These are phyloP conservation scores for Podila horticola DNA, from an alignment of 192 early-diverging fungal genomes.

Conservation along the genomic window DNA sequence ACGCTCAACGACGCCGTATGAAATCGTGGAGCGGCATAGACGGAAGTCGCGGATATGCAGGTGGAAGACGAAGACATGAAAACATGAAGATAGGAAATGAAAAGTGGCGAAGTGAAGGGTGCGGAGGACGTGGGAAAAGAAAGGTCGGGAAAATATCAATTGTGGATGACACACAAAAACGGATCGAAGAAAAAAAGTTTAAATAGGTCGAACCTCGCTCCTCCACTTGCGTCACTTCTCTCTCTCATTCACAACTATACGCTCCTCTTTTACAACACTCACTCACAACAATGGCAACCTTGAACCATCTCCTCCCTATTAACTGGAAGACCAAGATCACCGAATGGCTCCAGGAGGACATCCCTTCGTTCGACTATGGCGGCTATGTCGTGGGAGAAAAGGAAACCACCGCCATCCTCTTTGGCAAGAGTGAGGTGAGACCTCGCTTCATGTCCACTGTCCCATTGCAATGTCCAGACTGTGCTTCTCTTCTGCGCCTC, in stretches of 20 bases:
- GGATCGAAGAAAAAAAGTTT: too few species aligned
- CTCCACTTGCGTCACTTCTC: slow-evolving; percentile 2
- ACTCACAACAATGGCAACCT: slow-evolving; percentile 22
- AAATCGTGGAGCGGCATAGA: too few species aligned
- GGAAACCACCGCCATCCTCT: slow-evolving; percentile 83
- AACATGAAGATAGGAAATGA: too few species aligned
- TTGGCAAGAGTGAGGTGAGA: slow-evolving; percentile 77
- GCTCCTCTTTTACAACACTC: neutral
- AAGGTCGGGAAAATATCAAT: too few species aligned
- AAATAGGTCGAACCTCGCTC: neutral
- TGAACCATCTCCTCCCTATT: slow-evolving; percentile 77
- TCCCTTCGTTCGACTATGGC: slow-evolving; percentile 98
- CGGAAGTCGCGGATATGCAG: too few species aligned
- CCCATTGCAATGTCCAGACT: neutral
- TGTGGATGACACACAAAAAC: too few species aligned
- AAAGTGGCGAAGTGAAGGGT: too few species aligned
- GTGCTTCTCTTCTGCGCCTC: neutral
- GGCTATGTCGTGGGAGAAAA: slow-evolving; percentile 96
- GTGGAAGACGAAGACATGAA: too few species aligned
- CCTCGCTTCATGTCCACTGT: neutral
- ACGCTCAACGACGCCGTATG: too few species aligned
- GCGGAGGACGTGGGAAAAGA: too few species aligned
- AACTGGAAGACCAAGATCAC: slow-evolving; percentile 78
- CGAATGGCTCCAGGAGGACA: slow-evolving; percentile 93
- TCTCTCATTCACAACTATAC: too few species aligned